These are phyloP conservation scores for Penicillium sp. DNA, from an alignment of 2,329 filamentous ascomycete species.

Conservation along the genomic window DNA sequence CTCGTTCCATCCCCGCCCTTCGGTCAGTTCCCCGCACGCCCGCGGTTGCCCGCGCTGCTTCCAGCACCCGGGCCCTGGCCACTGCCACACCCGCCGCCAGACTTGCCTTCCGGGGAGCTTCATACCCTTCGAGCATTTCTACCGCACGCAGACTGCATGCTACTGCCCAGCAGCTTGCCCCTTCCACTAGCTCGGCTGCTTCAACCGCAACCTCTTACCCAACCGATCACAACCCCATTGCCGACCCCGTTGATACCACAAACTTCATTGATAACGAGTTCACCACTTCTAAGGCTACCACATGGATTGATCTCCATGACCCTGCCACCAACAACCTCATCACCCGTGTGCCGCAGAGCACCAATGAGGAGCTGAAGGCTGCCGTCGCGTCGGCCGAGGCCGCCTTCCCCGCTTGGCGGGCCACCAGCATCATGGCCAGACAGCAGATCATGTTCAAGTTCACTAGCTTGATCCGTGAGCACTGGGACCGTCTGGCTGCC, in stretches of 20 bases:
- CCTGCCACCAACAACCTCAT: slow-evolving; percentile 68
- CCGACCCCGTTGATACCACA: slow-evolving; percentile 57
- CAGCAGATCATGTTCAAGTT: slow-evolving; percentile 70
- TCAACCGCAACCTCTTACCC: slow-evolving; percentile 56
- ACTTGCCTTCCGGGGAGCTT: slow-evolving; percentile 14
- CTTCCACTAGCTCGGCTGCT: slow-evolving; percentile 51
- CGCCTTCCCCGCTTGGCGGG: slow-evolving; percentile 63
- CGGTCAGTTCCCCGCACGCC: slow-evolving; percentile 39
- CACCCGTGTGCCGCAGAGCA: slow-evolving; percentile 65
- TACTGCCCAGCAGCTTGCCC: slow-evolving; percentile 53
- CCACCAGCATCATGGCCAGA: slow-evolving; percentile 58
- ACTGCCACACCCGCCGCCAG: slow-evolving; percentile 23
- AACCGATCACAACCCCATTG: slow-evolving; percentile 56
- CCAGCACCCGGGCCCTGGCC: slow-evolving; percentile 26
- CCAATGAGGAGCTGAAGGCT: slow-evolving; percentile 62
- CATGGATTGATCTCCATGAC: slow-evolving; percentile 66
- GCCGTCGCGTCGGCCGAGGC: slow-evolving; percentile 63
- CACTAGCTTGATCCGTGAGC: slow-evolving; percentile 60
- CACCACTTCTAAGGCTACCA: slow-evolving; percentile 55
- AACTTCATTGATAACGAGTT: slow-evolving; percentile 68
- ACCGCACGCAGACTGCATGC: slow-evolving; percentile 49
- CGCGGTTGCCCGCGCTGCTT: slow-evolving; percentile 27
- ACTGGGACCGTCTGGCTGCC: slow-evolving; percentile 66
- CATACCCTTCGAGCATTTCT: slow-evolving; percentile 24
- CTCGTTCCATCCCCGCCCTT: slow-evolving; percentile 41